A percentile compares a stretch with the other conserved stretches of the same genome.
These are phyloP conservation scores for Debaryomyces udenii DNA, from an alignment of 1,139 yeast genomes.

Conservation along the genomic window DNA sequence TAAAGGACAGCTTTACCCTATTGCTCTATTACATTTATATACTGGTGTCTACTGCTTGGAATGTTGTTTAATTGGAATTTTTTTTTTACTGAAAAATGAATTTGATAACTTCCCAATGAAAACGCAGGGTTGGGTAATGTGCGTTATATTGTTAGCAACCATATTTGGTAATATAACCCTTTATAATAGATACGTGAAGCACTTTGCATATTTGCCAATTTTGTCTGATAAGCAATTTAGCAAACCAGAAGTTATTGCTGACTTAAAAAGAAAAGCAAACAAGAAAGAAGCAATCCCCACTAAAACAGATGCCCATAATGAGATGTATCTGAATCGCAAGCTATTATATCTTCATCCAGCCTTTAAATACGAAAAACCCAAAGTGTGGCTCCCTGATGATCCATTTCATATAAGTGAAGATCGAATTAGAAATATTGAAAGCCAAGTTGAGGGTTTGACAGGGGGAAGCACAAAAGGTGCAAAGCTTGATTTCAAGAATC, in stretches of 20 bases:
- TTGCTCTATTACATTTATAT: slow-evolving; percentile 73
- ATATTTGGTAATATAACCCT: slow-evolving; percentile 37
- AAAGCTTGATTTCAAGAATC: slow-evolving; percentile 20
- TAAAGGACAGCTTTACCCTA: slow-evolving; percentile 69
- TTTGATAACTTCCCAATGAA: slow-evolving; percentile 36
- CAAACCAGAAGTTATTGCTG: slow-evolving; percentile 8
- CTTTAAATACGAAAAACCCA: slow-evolving; percentile 37
- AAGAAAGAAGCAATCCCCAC: background rate
- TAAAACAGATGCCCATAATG: slow-evolving; percentile 7
- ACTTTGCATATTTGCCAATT: slow-evolving; percentile 35
- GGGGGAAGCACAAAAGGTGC: slow-evolving; percentile 37
- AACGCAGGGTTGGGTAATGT: slow-evolving; percentile 51
- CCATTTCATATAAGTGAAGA: slow-evolving; percentile 18
- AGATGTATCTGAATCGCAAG: slow-evolving; percentile 22
- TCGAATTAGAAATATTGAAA: slow-evolving; percentile 13
- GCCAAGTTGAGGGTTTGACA: slow-evolving; percentile 15
- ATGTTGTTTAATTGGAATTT: slow-evolving; percentile 73
- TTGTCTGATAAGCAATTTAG: slow-evolving; percentile 21
- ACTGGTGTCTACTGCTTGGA: slow-evolving; percentile 82
- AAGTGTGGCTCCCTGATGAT: slow-evolving; percentile 40
- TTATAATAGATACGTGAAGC: slow-evolving; percentile 30
- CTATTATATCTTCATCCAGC: slow-evolving; percentile 37
- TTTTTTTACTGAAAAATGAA: slow-evolving; percentile 58
- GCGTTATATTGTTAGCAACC: slow-evolving; percentile 40
- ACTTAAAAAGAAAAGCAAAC: slow-evolving; percentile 2